Base-by-base conservation (phyloP, 768 basidiomycete species). In the Russula emetica region DNA sequence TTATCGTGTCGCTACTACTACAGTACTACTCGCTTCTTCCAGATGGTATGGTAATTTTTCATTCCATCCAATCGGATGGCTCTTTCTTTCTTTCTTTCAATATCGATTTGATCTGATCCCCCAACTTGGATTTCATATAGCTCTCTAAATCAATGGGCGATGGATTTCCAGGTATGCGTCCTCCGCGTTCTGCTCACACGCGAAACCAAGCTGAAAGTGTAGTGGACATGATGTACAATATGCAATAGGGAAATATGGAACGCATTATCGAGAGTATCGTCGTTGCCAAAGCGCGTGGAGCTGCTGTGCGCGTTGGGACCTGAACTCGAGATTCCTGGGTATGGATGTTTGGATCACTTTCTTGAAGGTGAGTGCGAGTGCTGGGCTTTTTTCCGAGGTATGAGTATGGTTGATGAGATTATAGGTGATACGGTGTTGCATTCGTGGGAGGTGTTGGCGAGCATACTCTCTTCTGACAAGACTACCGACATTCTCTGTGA, bases 261-360 rank as follows among this genome's bases (percentile, higher is more conserved):
- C 85, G 97, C 24, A 98, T 98, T 62, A 74, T 98, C 45, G 80
- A 83, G 52, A 96, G 93, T 66, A 98, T 99, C 66, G 76, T 78
- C 4, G 84, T 95, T 54, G 96, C 97, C 3, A 98, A 96, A 74
- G 81, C 83, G 59, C 81, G 86, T 60, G 95, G 95, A 3, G 95
- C 95, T 13, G 90, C 88, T 3, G 77, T 99, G 36, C 81, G 97
- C 72, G 96, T 99, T 26, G 97, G 97, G 13, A n/a, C 97, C 97
- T 10, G 97, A 98, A 72, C 80, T 98, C 7, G 97, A 99, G 76
- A 94, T 99, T 66, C 88, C 96, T 26, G 97, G 96, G 5, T 99
- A 98, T 77, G 97, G 97, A 3, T 99, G 97, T 75, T 80, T 94
- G 57, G 97, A 99, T 72, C 96, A 98, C 71, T 99, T 98, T 73